Evolutionary conservation across 2,329 filamentous ascomycete species (phyloP), one percentile per base, ranked within the genome.

Genomic region (Ophiostoma sp.): DNA sequence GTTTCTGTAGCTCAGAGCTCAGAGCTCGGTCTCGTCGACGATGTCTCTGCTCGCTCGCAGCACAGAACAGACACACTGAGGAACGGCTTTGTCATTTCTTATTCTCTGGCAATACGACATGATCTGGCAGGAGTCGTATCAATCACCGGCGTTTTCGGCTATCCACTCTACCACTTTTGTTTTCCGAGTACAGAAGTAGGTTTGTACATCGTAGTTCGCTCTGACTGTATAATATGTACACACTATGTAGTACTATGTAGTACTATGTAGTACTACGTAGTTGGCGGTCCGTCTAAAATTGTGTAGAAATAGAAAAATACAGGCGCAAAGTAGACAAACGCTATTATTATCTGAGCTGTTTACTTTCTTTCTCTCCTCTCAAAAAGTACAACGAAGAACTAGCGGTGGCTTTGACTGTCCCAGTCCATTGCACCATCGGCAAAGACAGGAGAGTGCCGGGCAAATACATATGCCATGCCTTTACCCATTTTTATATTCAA

Each of bases 131-230:
- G 27, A 33, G 27, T 62, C 15, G 23, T 33, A 17, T 27, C 15
- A 62, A 62, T 33, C 57, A 62, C 57, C 57, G 57, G 27, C 11
- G 57, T 62, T 57, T 57, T 57, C 52, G 57, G 57, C 57, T 62
- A 20, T 35, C 57, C 57, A 13, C 10, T 62, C 27, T 62, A 13
- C 57, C 3, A 62, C 57, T 62, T 41, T 41, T 10, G 39, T 41
- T 3, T 41, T 3, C 11, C 5, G 17, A 52, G 20, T 11, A 41
- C 39, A 7, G 39, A 41, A 15, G 10, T 11, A 10, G 10, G 15
- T 41, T 2, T 52, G 7, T 52, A 52, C 48, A 52, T 23, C 23
- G 23, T 57, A 57, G n/a, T 57, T 15, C 10, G 23, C 7, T 48
- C 39, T 15, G 39, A 41, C 39, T 15, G 39, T 41, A 41, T 31